Evolutionary conservation across 495 filamentous ascomycete species (phyloP).

Genomic region (Penicillium ochrochloron): DNA sequence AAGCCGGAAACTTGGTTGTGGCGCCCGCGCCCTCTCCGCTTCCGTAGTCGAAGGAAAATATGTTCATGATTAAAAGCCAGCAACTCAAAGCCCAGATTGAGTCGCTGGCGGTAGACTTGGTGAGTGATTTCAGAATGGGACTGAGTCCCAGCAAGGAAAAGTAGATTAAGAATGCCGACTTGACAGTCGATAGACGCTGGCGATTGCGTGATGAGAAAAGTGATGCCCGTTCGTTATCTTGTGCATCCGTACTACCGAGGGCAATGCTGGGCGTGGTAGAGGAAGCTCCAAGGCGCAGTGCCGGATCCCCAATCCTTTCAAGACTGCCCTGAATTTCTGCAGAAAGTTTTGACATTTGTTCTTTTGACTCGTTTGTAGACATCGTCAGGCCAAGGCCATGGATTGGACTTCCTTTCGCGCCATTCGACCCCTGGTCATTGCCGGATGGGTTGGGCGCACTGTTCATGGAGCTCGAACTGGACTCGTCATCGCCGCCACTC

Average conservation of each 20-base stretch:
- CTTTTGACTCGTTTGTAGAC: slow-evolving; percentile 34
- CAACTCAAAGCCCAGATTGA: slow-evolving; percentile 96
- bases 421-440: slow-evolving; percentile 28
- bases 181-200: slow-evolving; percentile 72
- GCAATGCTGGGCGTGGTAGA: slow-evolving; percentile 17
- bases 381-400: slow-evolving; percentile 56
- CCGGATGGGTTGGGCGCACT: slow-evolving; percentile 42
- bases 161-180: slow-evolving; percentile 93
- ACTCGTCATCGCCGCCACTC: slow-evolving; percentile 50
- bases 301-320: slow-evolving; percentile 10
- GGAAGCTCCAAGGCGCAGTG: slow-evolving; percentile 17
- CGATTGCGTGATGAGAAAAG: slow-evolving; percentile 63
- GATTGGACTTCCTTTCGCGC: slow-evolving; percentile 38
- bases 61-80: slow-evolving; percentile 91
- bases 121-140: slow-evolving; percentile 93
- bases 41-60: slow-evolving; percentile 96
- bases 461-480: slow-evolving; percentile 50
- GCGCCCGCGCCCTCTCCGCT: slow-evolving; percentile 56
- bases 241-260: slow-evolving; percentile 18
- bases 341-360: slow-evolving; percentile 30
- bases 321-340: slow-evolving; percentile 23
- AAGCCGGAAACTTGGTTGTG: slow-evolving; percentile 73
- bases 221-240: slow-evolving; percentile 31
- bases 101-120: slow-evolving; percentile 84
- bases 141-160: slow-evolving; percentile 87